These are phyloP conservation scores for Dendrobium catenatum DNA, from an alignment of 106 monocot species.

Conservation along the genomic window DNA sequence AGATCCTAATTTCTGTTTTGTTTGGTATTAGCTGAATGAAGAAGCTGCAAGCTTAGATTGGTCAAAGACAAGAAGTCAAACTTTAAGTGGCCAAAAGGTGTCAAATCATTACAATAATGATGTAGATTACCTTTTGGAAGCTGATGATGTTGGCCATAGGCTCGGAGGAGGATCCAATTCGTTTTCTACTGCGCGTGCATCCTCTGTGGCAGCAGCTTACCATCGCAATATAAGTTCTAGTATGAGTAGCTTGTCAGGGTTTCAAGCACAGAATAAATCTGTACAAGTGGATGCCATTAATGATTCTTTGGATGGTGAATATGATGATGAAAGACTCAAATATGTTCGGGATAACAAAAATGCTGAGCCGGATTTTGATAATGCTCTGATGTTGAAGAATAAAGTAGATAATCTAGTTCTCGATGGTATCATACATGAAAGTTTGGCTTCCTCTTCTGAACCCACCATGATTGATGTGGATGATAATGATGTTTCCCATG, in stretches of 20 bases:
- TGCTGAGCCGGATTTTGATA: constrained; percentile 29
- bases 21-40: constrained; percentile 60
- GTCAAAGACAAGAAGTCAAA: constrained; percentile 75
- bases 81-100: constrained; percentile 46
- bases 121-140: constrained; percentile 6
- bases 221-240: constrained; percentile 28
- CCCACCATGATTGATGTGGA: too few species aligned
- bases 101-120: constrained; percentile 44
- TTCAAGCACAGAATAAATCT: background rate
- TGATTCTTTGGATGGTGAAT: constrained; percentile 31
- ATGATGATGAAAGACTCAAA: constrained; percentile 22
- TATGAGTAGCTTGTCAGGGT: background rate
- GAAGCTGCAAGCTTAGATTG: constrained; percentile 82
- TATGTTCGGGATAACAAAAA: constrained; percentile 4
- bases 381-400: constrained; percentile 4
- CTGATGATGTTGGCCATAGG: constrained; percentile 27
- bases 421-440: too few species aligned
- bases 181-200: constrained; percentile 36
- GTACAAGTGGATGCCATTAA: background rate
- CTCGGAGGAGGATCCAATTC: constrained; percentile 53
- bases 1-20: background rate
- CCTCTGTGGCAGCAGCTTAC: constrained; percentile 76
- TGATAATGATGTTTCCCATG: background rate
- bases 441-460: too few species aligned
- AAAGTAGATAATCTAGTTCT: background rate